These are phyloP conservation scores for Whalleya microplaca DNA, from an alignment of 2,329 filamentous ascomycete species.

Conservation along the genomic window DNA sequence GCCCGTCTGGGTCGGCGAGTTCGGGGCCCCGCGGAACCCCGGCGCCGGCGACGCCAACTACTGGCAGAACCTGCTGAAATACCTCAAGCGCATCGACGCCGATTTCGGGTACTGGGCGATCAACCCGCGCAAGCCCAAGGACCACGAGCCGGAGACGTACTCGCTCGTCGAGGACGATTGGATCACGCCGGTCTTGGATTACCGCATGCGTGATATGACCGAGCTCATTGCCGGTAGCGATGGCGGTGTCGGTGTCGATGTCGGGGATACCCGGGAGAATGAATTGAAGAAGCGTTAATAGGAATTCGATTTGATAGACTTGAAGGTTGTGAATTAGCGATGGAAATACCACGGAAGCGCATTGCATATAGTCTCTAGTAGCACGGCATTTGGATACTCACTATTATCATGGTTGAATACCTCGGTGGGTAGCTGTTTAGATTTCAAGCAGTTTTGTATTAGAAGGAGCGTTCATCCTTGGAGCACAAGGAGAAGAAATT, in stretches of 20 bases:
- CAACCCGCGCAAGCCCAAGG: conserved; percentile 66
- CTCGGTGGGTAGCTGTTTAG: no score
- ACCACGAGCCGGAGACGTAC: conserved; percentile 62
- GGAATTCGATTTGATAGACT: no score
- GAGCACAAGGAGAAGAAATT: no score
- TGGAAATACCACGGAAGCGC: no score
- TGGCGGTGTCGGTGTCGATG: conserved; percentile 1
- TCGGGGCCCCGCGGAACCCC: conserved; percentile 60
- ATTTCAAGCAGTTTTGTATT: no score
- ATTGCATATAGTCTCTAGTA: no score
- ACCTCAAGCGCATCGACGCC: conserved; percentile 60
- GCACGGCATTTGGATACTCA: no score
- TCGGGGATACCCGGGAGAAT: not conserved
- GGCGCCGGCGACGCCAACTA: conserved; percentile 64
- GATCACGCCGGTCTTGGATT: conserved; percentile 64
- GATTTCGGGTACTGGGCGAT: conserved; percentile 74
- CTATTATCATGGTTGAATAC: no score
- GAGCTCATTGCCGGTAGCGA: conserved; percentile 49
- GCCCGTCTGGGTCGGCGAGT: conserved; percentile 72
- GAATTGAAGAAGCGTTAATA: no score
- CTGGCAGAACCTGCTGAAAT: conserved; percentile 66
- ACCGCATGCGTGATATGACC: conserved; percentile 64
- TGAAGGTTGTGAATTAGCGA: no score
- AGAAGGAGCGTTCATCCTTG: no score
- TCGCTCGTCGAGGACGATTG: conserved; percentile 66